Percentiles rank a stretch among this genome's conserved stretches.
Conservation (phyloP, 805 yeast species). For the Saccharomycopsis oosterbeekiorum region DNA sequence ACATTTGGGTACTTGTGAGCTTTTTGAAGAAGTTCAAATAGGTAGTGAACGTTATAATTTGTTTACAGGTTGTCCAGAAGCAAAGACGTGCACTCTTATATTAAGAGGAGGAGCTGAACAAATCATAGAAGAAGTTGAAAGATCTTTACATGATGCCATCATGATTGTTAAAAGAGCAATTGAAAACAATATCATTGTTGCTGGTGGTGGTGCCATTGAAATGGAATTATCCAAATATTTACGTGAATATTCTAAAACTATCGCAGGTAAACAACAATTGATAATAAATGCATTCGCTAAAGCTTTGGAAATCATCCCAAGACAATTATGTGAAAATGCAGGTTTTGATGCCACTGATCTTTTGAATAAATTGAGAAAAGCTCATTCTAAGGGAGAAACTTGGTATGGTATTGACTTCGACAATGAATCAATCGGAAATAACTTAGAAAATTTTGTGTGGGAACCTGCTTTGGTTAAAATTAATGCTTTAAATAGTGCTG, state of each 20-base stretch:
- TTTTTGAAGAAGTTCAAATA: conserved; percentile 87
- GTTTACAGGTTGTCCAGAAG: conserved; percentile 85
- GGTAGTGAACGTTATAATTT: conserved; percentile 93
- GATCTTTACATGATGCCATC: conserved; percentile 95
- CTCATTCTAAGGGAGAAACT: conserved; percentile 85
- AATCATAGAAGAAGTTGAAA: conserved; percentile 94
- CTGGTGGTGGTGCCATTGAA: conserved; percentile 99
- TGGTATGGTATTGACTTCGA: conserved; percentile 93
- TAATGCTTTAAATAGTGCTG: conserved; percentile 90
- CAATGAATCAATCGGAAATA: conserved; percentile 72
- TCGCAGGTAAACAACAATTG: conserved; percentile 94
- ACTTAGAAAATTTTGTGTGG: conserved; percentile 85
- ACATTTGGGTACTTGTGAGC: conserved; percentile 76
- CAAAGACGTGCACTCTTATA: conserved; percentile 87
- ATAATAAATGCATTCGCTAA: conserved; percentile 88
- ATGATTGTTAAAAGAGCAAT: conserved; percentile 97
- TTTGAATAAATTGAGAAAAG: conserved; percentile 81
- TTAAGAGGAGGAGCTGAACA: conserved; percentile 98
- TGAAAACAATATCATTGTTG: conserved; percentile 78
- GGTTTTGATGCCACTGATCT: conserved; percentile 97
- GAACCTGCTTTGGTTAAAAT: conserved; percentile 92
- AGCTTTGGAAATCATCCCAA: conserved; percentile 91
- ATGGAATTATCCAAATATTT: conserved; percentile 89
- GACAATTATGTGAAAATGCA: conserved; percentile 97
- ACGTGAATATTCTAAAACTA: conserved; percentile 76